Evolutionary conservation across 371 early-diverging fungal species (phyloP).

Genomic region (Mortierella sp.): DNA sequence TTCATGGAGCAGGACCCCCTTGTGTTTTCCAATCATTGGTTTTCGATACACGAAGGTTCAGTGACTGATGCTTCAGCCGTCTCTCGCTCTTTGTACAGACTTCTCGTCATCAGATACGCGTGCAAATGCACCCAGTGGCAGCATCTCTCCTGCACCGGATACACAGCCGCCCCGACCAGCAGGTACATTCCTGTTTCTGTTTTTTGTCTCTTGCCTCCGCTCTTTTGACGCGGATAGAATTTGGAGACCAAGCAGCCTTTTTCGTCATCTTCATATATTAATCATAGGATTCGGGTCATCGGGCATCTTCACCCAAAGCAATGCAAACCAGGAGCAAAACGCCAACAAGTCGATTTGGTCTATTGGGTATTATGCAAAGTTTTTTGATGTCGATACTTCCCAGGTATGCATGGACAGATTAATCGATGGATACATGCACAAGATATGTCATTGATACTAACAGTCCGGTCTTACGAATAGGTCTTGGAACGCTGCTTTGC

Average conservation of each 20-base stretch:
- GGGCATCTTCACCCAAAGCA: conserved; percentile 53
- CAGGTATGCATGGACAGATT: conserved; percentile 75
- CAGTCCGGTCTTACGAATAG: too few relatives aligned
- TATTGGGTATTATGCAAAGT: conserved; percentile 87
- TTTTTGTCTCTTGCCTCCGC: too few relatives aligned
- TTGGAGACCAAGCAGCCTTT: background rate
- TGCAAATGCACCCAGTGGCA: conserved; percentile 34
- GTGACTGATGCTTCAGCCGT: too few relatives aligned
- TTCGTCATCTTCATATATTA: background rate
- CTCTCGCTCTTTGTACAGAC: conserved; percentile 16
- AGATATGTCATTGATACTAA: too few relatives aligned
- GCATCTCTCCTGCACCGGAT: conserved; percentile 24
- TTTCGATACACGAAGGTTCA: too few relatives aligned
- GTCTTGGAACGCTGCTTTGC: conserved; percentile 65
- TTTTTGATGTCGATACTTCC: conserved; percentile 90
- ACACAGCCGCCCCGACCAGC: conserved; percentile 38
- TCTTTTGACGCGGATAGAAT: background rate
- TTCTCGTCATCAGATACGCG: conserved; percentile 32
- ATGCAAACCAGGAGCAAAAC: conserved; percentile 35
- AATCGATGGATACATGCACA: too few relatives aligned
- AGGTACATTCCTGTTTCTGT: too few relatives aligned
- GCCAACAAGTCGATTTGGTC: conserved; percentile 73
- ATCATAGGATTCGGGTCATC: conserved; percentile 42
- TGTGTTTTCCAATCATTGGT: too few relatives aligned
- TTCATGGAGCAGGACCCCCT: too few relatives aligned